These are phyloP conservation scores for Pseudogymnoascus sp. DNA, from an alignment of 2,329 filamentous ascomycete species.

Conservation along the genomic window DNA sequence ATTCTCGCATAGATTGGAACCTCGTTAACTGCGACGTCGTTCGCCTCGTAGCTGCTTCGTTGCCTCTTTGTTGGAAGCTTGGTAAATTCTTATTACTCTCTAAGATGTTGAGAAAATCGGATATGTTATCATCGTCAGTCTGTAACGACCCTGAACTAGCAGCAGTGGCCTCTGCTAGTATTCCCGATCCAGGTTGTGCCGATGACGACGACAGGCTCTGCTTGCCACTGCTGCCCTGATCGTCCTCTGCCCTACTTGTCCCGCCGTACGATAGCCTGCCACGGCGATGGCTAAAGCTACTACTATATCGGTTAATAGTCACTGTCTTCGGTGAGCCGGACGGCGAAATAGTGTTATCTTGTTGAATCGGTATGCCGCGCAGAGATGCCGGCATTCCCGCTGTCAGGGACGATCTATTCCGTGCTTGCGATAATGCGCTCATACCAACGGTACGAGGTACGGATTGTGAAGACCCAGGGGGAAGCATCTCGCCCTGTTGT, in stretches of 20 bases:
- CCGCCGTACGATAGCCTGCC: conserved; percentile 71
- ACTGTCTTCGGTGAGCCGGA: conserved; percentile 73
- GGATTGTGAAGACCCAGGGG: conserved; percentile 50
- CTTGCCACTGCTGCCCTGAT: conserved; percentile 72
- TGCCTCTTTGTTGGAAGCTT: conserved; percentile 64
- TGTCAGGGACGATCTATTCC: conserved; percentile 65
- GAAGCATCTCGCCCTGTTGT: conserved; percentile 21
- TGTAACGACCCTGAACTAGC: conserved; percentile 60
- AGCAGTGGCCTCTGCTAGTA: conserved; percentile 63
- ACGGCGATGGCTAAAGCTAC: conserved; percentile 83
- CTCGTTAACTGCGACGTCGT: conserved; percentile 74
- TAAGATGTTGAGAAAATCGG: conserved; percentile 82
- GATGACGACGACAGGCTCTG: conserved; percentile 65
- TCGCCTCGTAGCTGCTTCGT: conserved; percentile 63
- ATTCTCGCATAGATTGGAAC: conserved; percentile 84
- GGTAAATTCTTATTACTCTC: conserved; percentile 82
- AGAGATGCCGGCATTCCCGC: conserved; percentile 69
- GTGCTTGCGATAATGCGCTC: conserved; percentile 47
- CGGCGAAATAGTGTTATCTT: conserved; percentile 55
- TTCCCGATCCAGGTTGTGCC: conserved; percentile 67
- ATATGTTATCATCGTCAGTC: conserved; percentile 85
- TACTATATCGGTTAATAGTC: conserved; percentile 78
- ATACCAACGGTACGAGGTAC: conserved; percentile 41
- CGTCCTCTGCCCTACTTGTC: conserved; percentile 62
- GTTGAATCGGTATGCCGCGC: conserved; percentile 55